Percentiles rank a stretch among this genome's conserved stretches.
Evolutionary conservation across 345 rosid species (phyloP).

Genomic region (Populus simonii): DNA sequence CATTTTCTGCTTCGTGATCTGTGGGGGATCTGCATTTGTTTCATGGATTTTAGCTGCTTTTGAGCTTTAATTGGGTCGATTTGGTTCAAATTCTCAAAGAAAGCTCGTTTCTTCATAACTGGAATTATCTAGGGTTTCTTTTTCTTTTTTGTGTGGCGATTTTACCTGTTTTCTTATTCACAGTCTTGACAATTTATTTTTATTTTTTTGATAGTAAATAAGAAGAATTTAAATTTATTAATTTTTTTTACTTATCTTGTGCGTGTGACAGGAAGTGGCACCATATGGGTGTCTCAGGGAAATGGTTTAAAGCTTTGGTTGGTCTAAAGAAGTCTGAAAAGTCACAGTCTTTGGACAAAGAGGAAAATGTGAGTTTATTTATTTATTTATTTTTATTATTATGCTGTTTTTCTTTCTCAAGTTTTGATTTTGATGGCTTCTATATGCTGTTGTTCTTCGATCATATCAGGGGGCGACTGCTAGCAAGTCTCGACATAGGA

Average conservation of each 20-base stretch:
- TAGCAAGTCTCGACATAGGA: constrained; percentile 55
- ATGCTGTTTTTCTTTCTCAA: background rate
- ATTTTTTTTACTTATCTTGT: constrained; percentile 12
- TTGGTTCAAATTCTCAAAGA: background rate
- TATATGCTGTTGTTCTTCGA: background rate
- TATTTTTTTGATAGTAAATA: too few species aligned
- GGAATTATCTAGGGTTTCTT: background rate
- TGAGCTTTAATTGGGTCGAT: background rate
- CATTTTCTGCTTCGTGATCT: background rate
- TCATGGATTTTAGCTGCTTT: background rate
- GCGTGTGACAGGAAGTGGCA: constrained; percentile 19
- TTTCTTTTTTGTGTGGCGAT: background rate
- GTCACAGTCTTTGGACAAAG: constrained; percentile 61
- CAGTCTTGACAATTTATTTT: background rate
- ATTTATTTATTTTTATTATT: background rate
- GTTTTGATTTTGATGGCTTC: background rate
- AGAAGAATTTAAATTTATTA: background rate
- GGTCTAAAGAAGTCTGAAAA: constrained; percentile 77
- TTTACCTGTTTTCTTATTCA: background rate
- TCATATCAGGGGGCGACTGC: constrained; percentile 42
- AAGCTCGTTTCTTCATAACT: too few species aligned
- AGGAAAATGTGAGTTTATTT: constrained; percentile 52
- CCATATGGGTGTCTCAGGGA: constrained; percentile 87
- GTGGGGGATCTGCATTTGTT: background rate
- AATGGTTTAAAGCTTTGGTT: constrained; percentile 91